phyloP scores from a whole-genome alignment of 345 rosid genomes.

The Tarenaya hassleriana region DNA sequence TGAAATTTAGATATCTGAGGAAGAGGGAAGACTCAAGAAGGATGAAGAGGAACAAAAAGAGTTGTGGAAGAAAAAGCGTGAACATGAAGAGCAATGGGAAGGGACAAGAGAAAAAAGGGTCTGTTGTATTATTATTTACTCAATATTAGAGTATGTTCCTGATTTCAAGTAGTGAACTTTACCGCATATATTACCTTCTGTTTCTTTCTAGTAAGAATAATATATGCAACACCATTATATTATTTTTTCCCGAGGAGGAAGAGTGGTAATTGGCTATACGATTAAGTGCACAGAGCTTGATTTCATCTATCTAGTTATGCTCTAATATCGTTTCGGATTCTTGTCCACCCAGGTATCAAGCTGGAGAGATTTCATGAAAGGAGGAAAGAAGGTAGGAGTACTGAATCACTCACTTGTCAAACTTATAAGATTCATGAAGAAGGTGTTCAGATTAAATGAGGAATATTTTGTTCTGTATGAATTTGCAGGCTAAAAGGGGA shows the following conservation, averaged over 20 bases:
- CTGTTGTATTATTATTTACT: slow-evolving; percentile 20
- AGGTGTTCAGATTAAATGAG: not conserved
- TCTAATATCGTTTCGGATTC: slow-evolving; percentile 13
- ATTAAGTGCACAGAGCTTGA: too few species aligned
- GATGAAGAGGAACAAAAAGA: slow-evolving; percentile 98
- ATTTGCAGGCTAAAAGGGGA: slow-evolving; percentile 72
- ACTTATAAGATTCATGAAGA: not conserved
- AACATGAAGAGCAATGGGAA: slow-evolving; percentile 99
- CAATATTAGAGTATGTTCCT: too few species aligned
- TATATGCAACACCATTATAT: too few species aligned
- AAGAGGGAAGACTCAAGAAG: slow-evolving; percentile 96
- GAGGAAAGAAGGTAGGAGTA: slow-evolving; percentile 87
- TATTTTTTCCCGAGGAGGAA: too few species aligned
- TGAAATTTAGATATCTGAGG: slow-evolving; percentile 75
- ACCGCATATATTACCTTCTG: too few species aligned
- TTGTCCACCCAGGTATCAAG: slow-evolving; percentile 64
- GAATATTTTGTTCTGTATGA: not conserved
- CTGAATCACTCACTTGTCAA: too few species aligned
- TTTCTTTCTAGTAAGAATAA: too few species aligned
- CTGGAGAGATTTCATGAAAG: slow-evolving; percentile 92
- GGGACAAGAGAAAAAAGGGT: slow-evolving; percentile 96
- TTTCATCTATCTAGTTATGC: too few species aligned
- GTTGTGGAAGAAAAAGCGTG: slow-evolving; percentile 94
- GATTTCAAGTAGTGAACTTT: too few species aligned
- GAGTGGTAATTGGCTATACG: too few species aligned